Percentiles rank a stretch among this genome's conserved stretches.
phyloP scores from a whole-genome alignment of 352 stramenopile species.

The Aphanomyces cochlioides region DNA sequence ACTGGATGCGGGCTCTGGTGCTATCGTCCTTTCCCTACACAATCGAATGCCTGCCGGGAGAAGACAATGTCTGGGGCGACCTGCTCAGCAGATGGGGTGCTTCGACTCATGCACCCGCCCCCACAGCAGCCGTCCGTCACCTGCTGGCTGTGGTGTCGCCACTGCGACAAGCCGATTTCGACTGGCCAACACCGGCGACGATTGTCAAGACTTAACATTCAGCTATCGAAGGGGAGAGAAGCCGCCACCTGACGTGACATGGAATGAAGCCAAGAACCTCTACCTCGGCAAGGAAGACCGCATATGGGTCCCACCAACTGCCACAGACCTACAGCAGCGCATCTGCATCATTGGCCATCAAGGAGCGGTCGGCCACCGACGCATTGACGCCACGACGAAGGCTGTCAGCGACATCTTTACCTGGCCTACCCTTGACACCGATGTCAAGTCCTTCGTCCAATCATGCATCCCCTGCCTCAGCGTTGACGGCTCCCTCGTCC shows the following conservation, averaged over 20 bases:
- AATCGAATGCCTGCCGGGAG: conserved; percentile 34
- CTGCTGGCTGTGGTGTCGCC: conserved; percentile 26
- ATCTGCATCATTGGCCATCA: conserved; percentile 18
- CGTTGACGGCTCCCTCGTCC: conserved; percentile 27
- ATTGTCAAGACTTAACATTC: not conserved
- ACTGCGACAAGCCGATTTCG: conserved; percentile 10
- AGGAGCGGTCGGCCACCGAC: conserved; percentile 35
- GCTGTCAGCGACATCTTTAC: conserved; percentile 26
- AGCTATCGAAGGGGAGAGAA: not conserved
- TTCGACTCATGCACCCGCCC: conserved; percentile 8
- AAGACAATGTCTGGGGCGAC: conserved; percentile 40
- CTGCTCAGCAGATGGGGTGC: conserved; percentile 37
- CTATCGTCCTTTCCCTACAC: conserved; percentile 34
- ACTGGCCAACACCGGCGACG: not conserved
- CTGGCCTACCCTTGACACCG: conserved; percentile 17
- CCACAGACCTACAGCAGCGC: conserved; percentile 31
- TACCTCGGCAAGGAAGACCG: not conserved
- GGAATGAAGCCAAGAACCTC: not conserved
- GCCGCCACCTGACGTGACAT: not conserved
- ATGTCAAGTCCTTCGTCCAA: not conserved
- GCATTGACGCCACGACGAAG: conserved; percentile 25
- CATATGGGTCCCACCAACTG: conserved; percentile 30
- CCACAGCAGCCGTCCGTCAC: not conserved
- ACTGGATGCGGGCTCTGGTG: conserved; percentile 38
- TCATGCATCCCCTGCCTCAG: conserved; percentile 17